phyloP scores from a whole-genome alignment of 177 flowering plant species.

The Vitis hybrid region DNA sequence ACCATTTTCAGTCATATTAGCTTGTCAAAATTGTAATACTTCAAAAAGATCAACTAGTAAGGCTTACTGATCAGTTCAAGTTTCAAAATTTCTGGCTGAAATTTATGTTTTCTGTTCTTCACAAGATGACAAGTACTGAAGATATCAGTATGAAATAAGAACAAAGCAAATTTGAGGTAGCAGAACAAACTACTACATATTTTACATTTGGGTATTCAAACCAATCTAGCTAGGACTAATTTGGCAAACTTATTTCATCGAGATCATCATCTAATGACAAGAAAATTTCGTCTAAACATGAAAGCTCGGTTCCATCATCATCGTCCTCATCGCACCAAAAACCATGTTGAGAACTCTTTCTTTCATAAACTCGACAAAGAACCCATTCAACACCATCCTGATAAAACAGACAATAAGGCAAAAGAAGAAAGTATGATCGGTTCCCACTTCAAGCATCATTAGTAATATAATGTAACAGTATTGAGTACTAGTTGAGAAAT shows the following conservation, averaged over 20 bases:
- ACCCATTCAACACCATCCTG: conserved; percentile 61
- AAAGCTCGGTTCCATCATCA: conserved; percentile 53
- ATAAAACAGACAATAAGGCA: not conserved
- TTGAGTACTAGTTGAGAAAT: not conserved
- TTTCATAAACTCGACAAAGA: conserved; percentile 65
- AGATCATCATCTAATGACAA: conserved; percentile 76
- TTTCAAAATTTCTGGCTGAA: too few relatives aligned
- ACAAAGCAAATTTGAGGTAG: not conserved
- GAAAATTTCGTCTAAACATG: conserved; percentile 79
- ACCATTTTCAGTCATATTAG: too few relatives aligned
- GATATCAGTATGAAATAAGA: not conserved
- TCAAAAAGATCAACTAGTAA: too few relatives aligned
- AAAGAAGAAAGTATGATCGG: not conserved
- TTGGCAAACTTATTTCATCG: conserved; percentile 67
- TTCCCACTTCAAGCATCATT: too few relatives aligned
- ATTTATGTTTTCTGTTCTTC: too few relatives aligned
- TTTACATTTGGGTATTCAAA: not conserved
- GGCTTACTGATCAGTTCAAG: too few relatives aligned
- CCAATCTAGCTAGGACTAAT: conserved; percentile 16
- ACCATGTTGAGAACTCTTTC: conserved; percentile 19
- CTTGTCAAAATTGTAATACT: too few relatives aligned
- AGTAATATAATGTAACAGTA: too few relatives aligned
- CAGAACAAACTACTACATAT: not conserved
- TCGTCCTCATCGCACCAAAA: conserved; percentile 31
- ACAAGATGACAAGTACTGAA: too few relatives aligned